Base-by-base conservation (phyloP, 2,329 filamentous ascomycete genomes). In the Lachnellula arida region DNA sequence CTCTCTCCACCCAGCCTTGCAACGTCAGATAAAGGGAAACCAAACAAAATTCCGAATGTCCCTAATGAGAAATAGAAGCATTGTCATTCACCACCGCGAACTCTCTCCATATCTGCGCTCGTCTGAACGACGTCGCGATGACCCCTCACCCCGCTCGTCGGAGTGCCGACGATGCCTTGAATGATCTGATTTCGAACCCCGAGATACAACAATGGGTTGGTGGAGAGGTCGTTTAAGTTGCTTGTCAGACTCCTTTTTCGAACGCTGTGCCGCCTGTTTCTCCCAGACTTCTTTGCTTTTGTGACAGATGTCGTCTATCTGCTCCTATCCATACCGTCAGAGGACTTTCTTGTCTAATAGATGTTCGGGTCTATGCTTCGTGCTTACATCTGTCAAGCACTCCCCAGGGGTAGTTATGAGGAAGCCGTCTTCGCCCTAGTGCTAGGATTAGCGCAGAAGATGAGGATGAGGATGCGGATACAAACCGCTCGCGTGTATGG, bases 241-340 rank as follows among this genome's bases (percentile, higher is more conserved):
- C 61, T 77, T 80, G 52, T 78, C 75, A 17, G 75, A 71, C 37
- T 74, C 73, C 53, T 75, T 65, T 51, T 67, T 74, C 14, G 65
- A 50, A 60, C 76, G 76, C 42, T 78, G 79, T 14, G 78, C 78
- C 15, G 77, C 78, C 67, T 83, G 78, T 61, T 71, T 77, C 60
- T 83, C 78, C 80, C 80, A 84, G 58, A 81, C 72, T 53, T 82
- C 78, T 59, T 75, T 80, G 37, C 81, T 83, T 67, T 83, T 83
- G 58, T 74, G 69, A 68, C 81, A 84, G 54, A 84, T 82, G 63
- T 84, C 81, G 65, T 84, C 80, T 60, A 84, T 84, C 74, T 84
- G 81, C 70, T 83, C 81, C 81, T 84, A 64, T 53, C 54, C 42
- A 54, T 49, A 48, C 53, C 39, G 55, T 54, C 56, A 63, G 55